Conservation (phyloP, 306 rosid species). For the Lathyrus tuberosus region DNA sequence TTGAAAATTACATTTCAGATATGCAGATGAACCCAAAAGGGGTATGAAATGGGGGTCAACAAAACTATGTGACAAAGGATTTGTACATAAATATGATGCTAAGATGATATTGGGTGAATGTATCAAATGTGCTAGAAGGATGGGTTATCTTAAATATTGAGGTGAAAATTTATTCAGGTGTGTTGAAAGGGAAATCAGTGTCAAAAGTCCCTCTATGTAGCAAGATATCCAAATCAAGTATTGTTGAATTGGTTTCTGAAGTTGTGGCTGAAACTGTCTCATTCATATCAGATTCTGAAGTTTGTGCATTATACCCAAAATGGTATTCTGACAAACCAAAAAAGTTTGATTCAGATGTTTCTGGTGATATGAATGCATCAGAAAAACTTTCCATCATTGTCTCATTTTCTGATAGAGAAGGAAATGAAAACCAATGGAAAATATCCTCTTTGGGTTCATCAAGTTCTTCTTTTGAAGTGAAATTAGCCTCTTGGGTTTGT, state of each 20-base stretch:
- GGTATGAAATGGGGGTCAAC: slow-evolving; percentile 47
- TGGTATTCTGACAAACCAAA: slow-evolving; percentile 45
- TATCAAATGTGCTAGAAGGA: too few species aligned
- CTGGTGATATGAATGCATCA: not conserved
- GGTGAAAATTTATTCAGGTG: not conserved
- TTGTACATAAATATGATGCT: slow-evolving; percentile 33
- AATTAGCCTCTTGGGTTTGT: slow-evolving; percentile 27
- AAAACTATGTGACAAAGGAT: slow-evolving; percentile 52
- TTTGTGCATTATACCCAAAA: slow-evolving; percentile 27
- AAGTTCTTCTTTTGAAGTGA: slow-evolving; percentile 47
- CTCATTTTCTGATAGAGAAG: slow-evolving; percentile 47
- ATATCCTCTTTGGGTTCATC: slow-evolving; percentile 43
- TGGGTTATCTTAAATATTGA: too few species aligned
- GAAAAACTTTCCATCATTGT: slow-evolving; percentile 35
- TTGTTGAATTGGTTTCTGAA: slow-evolving; percentile 71
- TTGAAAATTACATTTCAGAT: slow-evolving; percentile 43
- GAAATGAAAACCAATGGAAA: slow-evolving; percentile 54
- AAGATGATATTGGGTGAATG: slow-evolving; percentile 4
- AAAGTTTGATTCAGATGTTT: slow-evolving; percentile 52
- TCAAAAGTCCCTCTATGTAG: slow-evolving; percentile 47
- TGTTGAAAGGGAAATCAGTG: slow-evolving; percentile 44
- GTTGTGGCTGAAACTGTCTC: slow-evolving; percentile 67
- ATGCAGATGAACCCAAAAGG: slow-evolving; percentile 35
- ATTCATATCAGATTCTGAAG: slow-evolving; percentile 54
- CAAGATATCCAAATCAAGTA: slow-evolving; percentile 51